Conservation (phyloP, 768 basidiomycete genomes). For the Lactifluus pinguis region DNA sequence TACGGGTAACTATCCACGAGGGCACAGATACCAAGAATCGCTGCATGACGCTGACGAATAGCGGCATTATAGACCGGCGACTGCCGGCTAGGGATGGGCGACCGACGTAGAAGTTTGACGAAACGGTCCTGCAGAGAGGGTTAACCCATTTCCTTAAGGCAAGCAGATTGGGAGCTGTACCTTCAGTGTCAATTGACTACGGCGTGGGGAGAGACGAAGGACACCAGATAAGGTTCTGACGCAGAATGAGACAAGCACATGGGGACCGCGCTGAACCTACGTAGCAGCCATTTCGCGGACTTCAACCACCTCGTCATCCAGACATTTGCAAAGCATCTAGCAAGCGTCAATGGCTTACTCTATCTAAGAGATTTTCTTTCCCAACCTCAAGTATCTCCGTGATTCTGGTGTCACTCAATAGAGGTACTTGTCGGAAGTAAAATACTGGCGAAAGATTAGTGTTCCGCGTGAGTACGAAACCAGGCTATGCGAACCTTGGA, state of each 20-base stretch:
- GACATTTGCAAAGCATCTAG: slow-evolving; percentile 68
- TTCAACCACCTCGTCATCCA: slow-evolving; percentile 83
- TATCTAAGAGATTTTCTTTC: background rate
- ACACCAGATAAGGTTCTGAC: slow-evolving; percentile 71
- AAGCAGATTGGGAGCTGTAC: slow-evolving; percentile 29
- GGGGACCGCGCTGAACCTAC: slow-evolving; percentile 33
- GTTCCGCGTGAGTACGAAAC: background rate
- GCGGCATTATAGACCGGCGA: slow-evolving; percentile 59
- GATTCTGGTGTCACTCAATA: slow-evolving; percentile 67
- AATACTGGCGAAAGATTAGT: slow-evolving; percentile 40
- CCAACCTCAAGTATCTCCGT: slow-evolving; percentile 72
- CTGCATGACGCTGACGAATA: slow-evolving; percentile 76
- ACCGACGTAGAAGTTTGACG: slow-evolving; percentile 59
- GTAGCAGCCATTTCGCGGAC: slow-evolving; percentile 85
- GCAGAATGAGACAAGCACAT: background rate
- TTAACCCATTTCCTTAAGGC: slow-evolving; percentile 25
- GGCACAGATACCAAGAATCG: slow-evolving; percentile 89
- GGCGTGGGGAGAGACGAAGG: slow-evolving; percentile 68
- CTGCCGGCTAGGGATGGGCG: slow-evolving; percentile 54
- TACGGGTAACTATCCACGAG: slow-evolving; percentile 93
- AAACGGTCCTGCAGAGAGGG: slow-evolving; percentile 54
- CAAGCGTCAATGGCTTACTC: background rate
- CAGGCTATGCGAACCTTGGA: slow-evolving; percentile 46
- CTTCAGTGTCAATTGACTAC: slow-evolving; percentile 67
- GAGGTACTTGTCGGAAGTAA: slow-evolving; percentile 83